Conservation (phyloP, 176 grass and related monocot species). For the Aechmea fasciata region DNA sequence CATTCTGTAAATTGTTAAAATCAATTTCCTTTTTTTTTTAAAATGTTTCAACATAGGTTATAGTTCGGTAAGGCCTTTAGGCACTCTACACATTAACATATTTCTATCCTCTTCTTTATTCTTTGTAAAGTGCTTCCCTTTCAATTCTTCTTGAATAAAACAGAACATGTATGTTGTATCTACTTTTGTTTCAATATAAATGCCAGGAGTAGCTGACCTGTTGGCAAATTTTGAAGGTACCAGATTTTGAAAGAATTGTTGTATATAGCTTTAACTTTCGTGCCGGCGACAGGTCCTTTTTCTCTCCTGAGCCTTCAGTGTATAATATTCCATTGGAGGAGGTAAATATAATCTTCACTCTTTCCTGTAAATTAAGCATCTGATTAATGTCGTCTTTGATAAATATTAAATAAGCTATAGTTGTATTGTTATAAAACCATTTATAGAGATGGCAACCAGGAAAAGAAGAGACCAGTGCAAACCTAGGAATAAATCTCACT, state of each 20-base stretch:
- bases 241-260: slow-evolving; percentile 43
- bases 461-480: no score
- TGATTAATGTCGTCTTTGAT: neutral
- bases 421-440: neutral
- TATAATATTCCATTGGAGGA: slow-evolving; percentile 50
- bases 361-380: slow-evolving; percentile 1
- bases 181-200: slow-evolving; percentile 20
- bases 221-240: slow-evolving; percentile 46
- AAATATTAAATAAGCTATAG: neutral
- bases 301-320: slow-evolving; percentile 45
- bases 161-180: no score
- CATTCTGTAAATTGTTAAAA: no score
- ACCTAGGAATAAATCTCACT: neutral
- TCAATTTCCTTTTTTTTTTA: no score
- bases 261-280: slow-evolving; percentile 60
- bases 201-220: slow-evolving; percentile 23
- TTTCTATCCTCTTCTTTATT: no score
- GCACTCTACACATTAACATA: no score
- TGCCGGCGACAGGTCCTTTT: slow-evolving; percentile 47
- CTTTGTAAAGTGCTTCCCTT: neutral
- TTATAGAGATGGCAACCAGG: no score
- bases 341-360: slow-evolving; percentile 35
- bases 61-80: no score
- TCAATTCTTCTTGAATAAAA: neutral
- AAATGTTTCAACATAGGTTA: no score